Conservation (phyloP, 176 grass and related monocot genomes). For the Juncus effusus region DNA sequence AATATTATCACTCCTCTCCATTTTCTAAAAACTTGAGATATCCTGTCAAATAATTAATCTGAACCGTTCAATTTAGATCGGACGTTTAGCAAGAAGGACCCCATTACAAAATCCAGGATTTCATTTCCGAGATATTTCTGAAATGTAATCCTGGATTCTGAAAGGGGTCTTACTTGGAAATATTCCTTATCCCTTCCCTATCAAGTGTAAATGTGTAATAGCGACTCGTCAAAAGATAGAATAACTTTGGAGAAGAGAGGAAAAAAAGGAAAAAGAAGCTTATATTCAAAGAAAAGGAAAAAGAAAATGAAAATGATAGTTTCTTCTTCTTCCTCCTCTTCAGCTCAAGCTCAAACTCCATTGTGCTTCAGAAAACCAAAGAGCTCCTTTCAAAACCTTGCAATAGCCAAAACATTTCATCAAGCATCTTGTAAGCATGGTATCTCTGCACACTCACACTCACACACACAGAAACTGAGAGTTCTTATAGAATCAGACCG, state of each 20-base stretch:
- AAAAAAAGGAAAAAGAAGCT: not conserved
- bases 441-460: not conserved
- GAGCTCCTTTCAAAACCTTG: constrained; percentile 6
- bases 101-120: no score
- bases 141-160: no score
- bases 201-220: no score
- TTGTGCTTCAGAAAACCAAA: constrained; percentile 2
- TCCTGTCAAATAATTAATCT: no score
- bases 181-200: no score
- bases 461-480: not conserved
- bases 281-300: no score
- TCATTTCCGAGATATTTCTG: no score
- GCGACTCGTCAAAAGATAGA: no score
- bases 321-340: not conserved
- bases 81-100: no score
- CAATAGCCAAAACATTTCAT: constrained; percentile 11
- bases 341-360: not conserved
- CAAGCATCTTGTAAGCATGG: not conserved
- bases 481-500: constrained; percentile 8
- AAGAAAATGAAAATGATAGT: not conserved
- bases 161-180: no score
- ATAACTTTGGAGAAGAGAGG: not conserved
- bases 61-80: no score
- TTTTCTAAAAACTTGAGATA: no score
- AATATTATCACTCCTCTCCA: not conserved